Evolutionary conservation across 164 flowering plant genomes (phyloP).

Genomic region (Vitis amurensis): DNA sequence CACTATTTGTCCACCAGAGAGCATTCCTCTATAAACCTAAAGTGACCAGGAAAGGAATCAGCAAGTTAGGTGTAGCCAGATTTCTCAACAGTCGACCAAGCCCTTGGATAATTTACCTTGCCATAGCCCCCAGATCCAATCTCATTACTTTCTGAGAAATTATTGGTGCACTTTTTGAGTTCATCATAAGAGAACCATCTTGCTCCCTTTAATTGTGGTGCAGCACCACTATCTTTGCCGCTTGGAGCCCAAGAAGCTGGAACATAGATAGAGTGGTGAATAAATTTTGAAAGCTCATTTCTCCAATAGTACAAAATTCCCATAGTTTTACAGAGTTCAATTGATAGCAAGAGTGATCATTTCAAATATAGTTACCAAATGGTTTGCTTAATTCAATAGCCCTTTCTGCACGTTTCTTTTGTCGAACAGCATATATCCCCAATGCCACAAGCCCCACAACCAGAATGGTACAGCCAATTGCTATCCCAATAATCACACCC

Average conservation of each 20-base stretch:
- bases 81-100: no score
- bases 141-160: constrained; percentile 59
- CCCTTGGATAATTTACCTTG: constrained; percentile 14
- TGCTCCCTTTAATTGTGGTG: constrained; percentile 78
- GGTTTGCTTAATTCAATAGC: constrained; percentile 66
- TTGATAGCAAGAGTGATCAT: background rate
- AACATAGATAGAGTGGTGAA: constrained; percentile 8
- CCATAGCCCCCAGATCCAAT: constrained; percentile 81
- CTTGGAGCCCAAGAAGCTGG: constrained; percentile 79
- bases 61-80: no score
- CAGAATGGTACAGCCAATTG: constrained; percentile 44
- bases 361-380: constrained; percentile 44
- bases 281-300: no score
- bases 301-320: no score
- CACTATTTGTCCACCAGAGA: constrained; percentile 47
- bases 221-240: constrained; percentile 16
- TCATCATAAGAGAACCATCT: constrained; percentile 79
- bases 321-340: constrained; percentile 18
- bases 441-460: constrained; percentile 48
- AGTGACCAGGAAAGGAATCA: background rate
- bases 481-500: constrained; percentile 44
- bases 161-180: constrained; percentile 61
- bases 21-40: constrained; percentile 66
- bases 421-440: constrained; percentile 61
- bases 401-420: constrained; percentile 73